Evolutionary conservation across 225 moss, liverwort and hornwort species (phyloP), one percentile per base, ranked within the genome.

Genomic region (Marchantia polymorpha): DNA sequence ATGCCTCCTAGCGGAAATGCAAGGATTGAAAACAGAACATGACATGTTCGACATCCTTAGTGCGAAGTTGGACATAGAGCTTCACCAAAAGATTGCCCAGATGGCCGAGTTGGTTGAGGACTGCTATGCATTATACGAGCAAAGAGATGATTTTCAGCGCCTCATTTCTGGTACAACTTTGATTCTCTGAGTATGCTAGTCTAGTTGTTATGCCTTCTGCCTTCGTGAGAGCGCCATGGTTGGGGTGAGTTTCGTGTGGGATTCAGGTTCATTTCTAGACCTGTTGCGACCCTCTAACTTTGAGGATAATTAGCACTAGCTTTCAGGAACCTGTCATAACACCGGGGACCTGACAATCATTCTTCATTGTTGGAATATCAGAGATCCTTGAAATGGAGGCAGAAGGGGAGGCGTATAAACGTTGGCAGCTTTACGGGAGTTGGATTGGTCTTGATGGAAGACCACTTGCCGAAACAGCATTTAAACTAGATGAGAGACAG

Each of bases 1-100:
- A 31, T 78, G 92, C 63, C 89, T 96, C 76, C 86, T 94, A 77
- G 91, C 91, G 87, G 94, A 96, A 86, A 96, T 96, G 94, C 86
- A 90, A 55, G 86, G 83, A 14, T 86, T 96, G 76, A 88, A 72
- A 81, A 70, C 89, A 27, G 96, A 96, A 74, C 92, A 96, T 63
- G 92, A 87, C 52, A 89, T 96, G 74, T 94, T 90, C 86, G 91
- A 94, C 80, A 83, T 91, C 80, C 86, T 94, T 0, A 92, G 91
- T 83, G 78, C 84, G 11, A 96, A 94, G 77, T 83, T 96, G 90
- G 94, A 94, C 61, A 82, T 92, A 49, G 94, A 96, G 73, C 78
- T 96, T 0, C 96, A 94, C 83, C 84, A 86, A 19, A 90, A 90
- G 81, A 91, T 92, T 85, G 81, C 83, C 0, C 87, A 92, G 70